A percentile compares a stretch with the other conserved stretches of the same genome.
These are phyloP conservation scores for Sequoiadendron giganteum DNA, from an alignment of 75 land plant species.

Conservation along the genomic window DNA sequence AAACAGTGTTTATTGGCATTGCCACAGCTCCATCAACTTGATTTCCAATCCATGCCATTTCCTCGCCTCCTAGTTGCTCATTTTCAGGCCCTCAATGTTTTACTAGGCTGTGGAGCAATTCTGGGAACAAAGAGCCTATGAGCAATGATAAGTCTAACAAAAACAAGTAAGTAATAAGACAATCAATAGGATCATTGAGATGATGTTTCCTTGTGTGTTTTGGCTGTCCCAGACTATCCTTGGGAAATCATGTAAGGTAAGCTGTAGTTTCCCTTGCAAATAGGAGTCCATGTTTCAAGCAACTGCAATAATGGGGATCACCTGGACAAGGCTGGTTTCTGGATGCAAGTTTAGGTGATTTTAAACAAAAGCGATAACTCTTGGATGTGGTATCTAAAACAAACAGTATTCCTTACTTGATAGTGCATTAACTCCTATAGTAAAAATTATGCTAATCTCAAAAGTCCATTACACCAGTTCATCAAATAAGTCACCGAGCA, in stretches of 20 bases:
- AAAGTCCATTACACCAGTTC: neutral
- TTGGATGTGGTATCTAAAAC: neutral
- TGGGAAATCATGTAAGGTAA: neutral
- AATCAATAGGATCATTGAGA: neutral
- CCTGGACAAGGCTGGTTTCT: neutral
- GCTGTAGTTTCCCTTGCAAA: neutral
- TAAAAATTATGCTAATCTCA: neutral
- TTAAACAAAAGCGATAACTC: neutral
- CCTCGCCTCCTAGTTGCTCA: neutral
- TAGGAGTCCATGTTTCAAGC: too few species aligned
- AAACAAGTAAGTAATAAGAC: neutral
- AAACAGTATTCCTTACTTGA: neutral
- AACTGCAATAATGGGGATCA: neutral
- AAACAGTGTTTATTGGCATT: too few species aligned
- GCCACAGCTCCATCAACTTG: too few species aligned
- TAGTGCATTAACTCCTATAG: neutral
- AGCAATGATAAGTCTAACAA: neutral
- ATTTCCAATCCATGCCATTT: too few species aligned
- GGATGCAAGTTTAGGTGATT: neutral
- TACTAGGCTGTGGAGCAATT: neutral
- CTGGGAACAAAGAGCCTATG: neutral
- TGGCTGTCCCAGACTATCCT: neutral
- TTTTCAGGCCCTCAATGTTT: neutral
- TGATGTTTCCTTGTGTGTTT: neutral
- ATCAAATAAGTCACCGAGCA: neutral